Evolutionary conservation across 2,329 filamentous ascomycete genomes (phyloP).

Genomic region (Cryphonectria nitschkei): DNA sequence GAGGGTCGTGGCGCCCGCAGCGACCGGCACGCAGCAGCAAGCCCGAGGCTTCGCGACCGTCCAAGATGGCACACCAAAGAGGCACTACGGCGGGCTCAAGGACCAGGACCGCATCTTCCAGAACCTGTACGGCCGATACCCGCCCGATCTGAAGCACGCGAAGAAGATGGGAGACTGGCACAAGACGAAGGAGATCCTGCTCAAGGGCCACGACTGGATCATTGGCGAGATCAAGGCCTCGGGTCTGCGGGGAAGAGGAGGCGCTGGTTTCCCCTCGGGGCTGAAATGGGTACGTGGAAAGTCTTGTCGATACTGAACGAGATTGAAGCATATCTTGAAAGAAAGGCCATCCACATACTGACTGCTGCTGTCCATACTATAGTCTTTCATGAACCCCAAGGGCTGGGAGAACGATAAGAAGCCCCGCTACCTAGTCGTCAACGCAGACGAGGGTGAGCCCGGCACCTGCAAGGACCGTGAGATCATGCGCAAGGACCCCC

Average conservation of each 20-base stretch:
- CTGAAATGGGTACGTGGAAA: slow-evolving; percentile 87
- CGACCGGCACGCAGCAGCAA: slow-evolving; percentile 49
- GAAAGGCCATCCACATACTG: slow-evolving; percentile 25
- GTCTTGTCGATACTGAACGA: too few species aligned
- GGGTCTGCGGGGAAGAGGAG: slow-evolving; percentile 91
- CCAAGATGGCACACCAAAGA: slow-evolving; percentile 72
- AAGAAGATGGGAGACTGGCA: slow-evolving; percentile 99
- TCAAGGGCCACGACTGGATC: slow-evolving; percentile 98
- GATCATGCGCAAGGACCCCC: slow-evolving; percentile 99
- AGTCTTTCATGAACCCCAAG: slow-evolving; percentile 99
- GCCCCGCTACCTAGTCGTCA: slow-evolving; percentile 95
- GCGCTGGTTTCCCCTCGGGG: slow-evolving; percentile 96
- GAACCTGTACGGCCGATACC: slow-evolving; percentile 94
- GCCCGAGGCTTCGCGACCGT: slow-evolving; percentile 79
- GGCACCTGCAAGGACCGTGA: slow-evolving; percentile 99
- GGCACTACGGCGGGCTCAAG: slow-evolving; percentile 81
- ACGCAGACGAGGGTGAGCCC: slow-evolving; percentile 97
- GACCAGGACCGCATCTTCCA: slow-evolving; percentile 99
- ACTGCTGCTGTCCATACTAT: slow-evolving; percentile 32
- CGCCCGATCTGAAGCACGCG: slow-evolving; percentile 86
- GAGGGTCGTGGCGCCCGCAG: slow-evolving; percentile 44
- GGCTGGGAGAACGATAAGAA: slow-evolving; percentile 98
- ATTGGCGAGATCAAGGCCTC: slow-evolving; percentile 97
- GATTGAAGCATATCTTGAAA: neutral
- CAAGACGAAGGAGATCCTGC: slow-evolving; percentile 97